Evolutionary conservation across 352 stramenopile species (phyloP).

Genomic region (Aphanomyces stellatus): DNA sequence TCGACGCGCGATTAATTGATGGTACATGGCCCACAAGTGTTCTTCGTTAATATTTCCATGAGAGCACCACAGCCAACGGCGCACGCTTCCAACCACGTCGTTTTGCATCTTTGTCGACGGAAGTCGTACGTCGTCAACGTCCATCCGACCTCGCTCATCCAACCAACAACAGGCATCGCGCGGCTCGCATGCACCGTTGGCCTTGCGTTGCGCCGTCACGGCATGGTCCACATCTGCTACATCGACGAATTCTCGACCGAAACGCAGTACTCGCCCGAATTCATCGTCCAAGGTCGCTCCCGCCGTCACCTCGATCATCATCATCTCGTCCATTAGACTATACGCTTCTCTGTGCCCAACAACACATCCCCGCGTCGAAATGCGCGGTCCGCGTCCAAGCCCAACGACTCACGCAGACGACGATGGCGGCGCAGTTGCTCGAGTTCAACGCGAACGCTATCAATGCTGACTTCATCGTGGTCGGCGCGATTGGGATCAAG

Average conservation of each 20-base stretch:
- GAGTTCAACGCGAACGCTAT: not conserved
- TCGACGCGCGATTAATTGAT: not conserved
- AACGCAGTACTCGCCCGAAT: not conserved
- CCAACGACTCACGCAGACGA: not conserved
- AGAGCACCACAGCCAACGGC: not conserved
- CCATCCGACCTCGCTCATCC: no score
- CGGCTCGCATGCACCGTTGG: conserved; percentile 1
- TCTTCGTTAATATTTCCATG: no score
- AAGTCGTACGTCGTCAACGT: not conserved
- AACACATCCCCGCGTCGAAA: not conserved
- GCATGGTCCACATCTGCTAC: not conserved
- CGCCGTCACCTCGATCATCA: not conserved
- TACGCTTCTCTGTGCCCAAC: not conserved
- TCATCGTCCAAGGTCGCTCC: not conserved
- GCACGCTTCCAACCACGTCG: not conserved
- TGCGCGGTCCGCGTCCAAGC: not conserved
- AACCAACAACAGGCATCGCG: not conserved
- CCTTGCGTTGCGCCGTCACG: not conserved
- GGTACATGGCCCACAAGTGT: not conserved
- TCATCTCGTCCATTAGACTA: not conserved
- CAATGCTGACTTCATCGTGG: conserved; percentile 6
- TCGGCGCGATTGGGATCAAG: not conserved
- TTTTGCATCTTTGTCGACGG: conserved; percentile 16
- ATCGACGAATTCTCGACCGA: conserved; percentile 12
- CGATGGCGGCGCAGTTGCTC: not conserved